These are phyloP conservation scores for Gracilaria vermiculophylla DNA, from an alignment of 23 red algal genomes.

Conservation along the genomic window DNA sequence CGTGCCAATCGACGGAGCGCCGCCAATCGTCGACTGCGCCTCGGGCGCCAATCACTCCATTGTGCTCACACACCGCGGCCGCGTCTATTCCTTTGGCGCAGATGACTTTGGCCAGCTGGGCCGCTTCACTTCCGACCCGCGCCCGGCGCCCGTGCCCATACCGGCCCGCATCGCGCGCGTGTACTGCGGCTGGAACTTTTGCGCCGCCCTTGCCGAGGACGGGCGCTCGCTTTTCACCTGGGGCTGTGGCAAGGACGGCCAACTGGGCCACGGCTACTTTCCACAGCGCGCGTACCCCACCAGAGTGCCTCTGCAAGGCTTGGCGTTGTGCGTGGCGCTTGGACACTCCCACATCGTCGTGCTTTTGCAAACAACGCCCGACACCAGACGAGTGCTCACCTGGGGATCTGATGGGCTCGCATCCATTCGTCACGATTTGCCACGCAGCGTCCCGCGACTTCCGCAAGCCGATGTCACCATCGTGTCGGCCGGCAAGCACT, in stretches of 20 bases:
- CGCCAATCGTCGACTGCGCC: neutral
- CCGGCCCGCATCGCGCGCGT: neutral
- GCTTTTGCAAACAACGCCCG: neutral
- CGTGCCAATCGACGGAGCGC: neutral
- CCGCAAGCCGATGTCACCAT: neutral
- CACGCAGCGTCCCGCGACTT: neutral
- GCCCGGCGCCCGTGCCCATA: neutral
- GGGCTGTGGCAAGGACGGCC: conserved; percentile 1
- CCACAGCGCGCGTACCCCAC: neutral
- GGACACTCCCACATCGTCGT: conserved; percentile 5
- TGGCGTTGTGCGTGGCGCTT: neutral
- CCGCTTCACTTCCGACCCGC: neutral
- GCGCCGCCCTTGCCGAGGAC: neutral
- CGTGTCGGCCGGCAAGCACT: neutral
- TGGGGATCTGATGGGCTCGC: conserved; percentile 8
- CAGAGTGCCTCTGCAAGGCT: neutral
- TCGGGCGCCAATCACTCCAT: conserved; percentile 16
- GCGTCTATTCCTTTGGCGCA: neutral
- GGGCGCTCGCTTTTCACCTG: neutral
- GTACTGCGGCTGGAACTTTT: neutral
- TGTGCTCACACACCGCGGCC: neutral
- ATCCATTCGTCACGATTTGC: conserved; percentile 14
- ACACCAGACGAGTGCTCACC: neutral
- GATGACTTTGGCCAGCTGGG: conserved; percentile 13
- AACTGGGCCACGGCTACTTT: conserved; percentile 13